Evolutionary conservation across 345 rosid species (phyloP).

Genomic region (Citrus hindsii): DNA sequence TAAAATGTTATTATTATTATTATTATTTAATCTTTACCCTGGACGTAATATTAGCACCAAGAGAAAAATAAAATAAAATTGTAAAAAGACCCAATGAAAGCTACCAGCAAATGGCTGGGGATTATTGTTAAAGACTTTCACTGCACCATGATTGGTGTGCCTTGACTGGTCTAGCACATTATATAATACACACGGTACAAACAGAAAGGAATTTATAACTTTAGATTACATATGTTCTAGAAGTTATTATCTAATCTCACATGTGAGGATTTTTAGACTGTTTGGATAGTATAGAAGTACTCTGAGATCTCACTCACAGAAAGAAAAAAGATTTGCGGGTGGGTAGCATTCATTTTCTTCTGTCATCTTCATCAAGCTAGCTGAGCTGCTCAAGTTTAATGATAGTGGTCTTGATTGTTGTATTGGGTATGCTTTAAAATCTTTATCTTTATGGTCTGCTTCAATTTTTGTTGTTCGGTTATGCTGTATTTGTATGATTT

Average conservation of each 20-base stretch:
- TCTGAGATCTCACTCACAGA: neutral
- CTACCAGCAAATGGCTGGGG: neutral
- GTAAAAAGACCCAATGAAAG: no score
- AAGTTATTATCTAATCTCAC: neutral
- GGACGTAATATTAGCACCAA: no score
- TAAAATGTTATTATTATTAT: no score
- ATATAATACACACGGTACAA: neutral
- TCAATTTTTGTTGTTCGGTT: neutral
- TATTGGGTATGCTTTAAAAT: slow-evolving; percentile 12
- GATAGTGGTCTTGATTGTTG: neutral
- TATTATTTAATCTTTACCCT: no score
- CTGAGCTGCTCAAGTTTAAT: slow-evolving; percentile 1
- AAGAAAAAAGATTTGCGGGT: no score
- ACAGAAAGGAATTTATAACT: neutral
- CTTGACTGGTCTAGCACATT: slow-evolving; percentile 1
- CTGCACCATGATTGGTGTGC: slow-evolving; percentile 3
- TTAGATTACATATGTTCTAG: slow-evolving; percentile 4
- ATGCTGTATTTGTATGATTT: neutral
- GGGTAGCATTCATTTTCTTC: neutral
- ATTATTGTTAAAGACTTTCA: neutral
- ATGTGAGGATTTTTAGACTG: neutral
- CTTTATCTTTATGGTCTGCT: slow-evolving; percentile 9
- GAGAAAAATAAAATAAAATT: no score
- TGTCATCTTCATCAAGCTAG: slow-evolving; percentile 11
- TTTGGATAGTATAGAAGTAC: neutral